Conservation (phyloP, 2,329 filamentous ascomycete species). For the Colletotrichum noveboracense region DNA sequence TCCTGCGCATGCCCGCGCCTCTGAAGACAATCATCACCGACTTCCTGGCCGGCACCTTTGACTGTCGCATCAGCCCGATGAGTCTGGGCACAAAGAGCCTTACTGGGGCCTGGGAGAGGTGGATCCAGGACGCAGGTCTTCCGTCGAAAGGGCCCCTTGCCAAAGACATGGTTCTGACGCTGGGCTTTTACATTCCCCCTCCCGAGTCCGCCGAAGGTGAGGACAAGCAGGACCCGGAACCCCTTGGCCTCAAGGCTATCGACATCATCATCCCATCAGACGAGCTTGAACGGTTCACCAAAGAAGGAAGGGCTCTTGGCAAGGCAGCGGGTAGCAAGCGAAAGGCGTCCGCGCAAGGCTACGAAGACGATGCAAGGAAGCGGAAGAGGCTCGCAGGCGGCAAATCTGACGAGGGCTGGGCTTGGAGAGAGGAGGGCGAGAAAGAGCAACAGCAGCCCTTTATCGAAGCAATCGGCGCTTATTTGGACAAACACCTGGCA, state of each 20-base stretch:
- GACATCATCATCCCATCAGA: slow-evolving; percentile 56
- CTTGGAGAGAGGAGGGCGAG: slow-evolving; percentile 42
- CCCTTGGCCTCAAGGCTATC: slow-evolving; percentile 45
- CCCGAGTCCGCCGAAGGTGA: neutral
- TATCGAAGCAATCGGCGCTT: slow-evolving; percentile 52
- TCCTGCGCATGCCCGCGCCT: slow-evolving; percentile 60
- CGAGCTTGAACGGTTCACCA: slow-evolving; percentile 53
- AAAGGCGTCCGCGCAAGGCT: slow-evolving; percentile 24
- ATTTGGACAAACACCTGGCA: slow-evolving; percentile 57
- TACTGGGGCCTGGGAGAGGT: slow-evolving; percentile 54
- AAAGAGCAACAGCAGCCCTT: slow-evolving; percentile 45
- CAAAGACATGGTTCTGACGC: slow-evolving; percentile 55
- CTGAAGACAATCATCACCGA: slow-evolving; percentile 54
- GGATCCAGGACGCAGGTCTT: slow-evolving; percentile 47
- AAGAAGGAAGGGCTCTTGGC: slow-evolving; percentile 38
- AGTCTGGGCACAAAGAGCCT: slow-evolving; percentile 56
- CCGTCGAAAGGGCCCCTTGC: slow-evolving; percentile 34
- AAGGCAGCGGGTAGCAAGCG: neutral
- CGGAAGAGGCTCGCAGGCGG: slow-evolving; percentile 52
- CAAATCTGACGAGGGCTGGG: slow-evolving; percentile 58
- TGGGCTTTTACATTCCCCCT: slow-evolving; percentile 54
- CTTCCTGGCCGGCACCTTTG: slow-evolving; percentile 59
- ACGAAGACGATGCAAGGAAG: slow-evolving; percentile 39
- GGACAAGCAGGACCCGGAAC: slow-evolving; percentile 19
- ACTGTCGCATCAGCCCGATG: slow-evolving; percentile 59